These are phyloP conservation scores for Boletellus sp. DNA, from an alignment of 768 basidiomycete genomes.

Conservation along the genomic window DNA sequence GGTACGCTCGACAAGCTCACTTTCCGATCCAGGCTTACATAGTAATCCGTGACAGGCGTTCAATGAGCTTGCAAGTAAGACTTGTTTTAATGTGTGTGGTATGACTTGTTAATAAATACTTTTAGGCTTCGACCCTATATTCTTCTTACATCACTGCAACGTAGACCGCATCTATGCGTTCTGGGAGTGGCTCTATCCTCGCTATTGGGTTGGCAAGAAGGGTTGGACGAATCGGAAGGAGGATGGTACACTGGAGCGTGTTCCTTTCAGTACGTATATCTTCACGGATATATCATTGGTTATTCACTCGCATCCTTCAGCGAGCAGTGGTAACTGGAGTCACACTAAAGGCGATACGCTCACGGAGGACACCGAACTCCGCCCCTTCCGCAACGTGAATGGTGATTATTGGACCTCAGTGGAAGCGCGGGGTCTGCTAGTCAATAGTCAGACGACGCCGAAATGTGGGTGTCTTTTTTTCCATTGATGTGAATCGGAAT, in stretches of 20 bases:
- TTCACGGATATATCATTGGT: background rate
- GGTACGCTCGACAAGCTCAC: constrained; percentile 2
- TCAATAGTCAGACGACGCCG: background rate
- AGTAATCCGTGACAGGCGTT: constrained; percentile 7
- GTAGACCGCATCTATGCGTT: constrained; percentile 19
- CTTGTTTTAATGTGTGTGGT: too few species aligned
- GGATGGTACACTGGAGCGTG: too few species aligned
- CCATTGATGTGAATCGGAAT: background rate
- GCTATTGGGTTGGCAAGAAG: constrained; percentile 8
- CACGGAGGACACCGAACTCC: background rate
- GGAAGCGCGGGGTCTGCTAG: constrained; percentile 2
- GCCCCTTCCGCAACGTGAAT: constrained; percentile 11
- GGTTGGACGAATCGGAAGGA: constrained; percentile 14
- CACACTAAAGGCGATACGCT: too few species aligned
- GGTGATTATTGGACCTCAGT: constrained; percentile 17
- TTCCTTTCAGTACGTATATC: constrained; percentile 9
- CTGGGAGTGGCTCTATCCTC: constrained; percentile 21
- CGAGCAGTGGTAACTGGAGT: background rate
- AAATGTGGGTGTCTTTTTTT: constrained; percentile 9
- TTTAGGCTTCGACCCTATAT: constrained; percentile 17
- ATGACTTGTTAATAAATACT: background rate
- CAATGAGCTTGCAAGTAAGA: too few species aligned
- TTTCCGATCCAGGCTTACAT: background rate
- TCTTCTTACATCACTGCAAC: constrained; percentile 18
- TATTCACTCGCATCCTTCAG: background rate